phyloP scores from a whole-genome alignment of 1,139 yeast genomes.

The Nakaseomyces sp. region DNA sequence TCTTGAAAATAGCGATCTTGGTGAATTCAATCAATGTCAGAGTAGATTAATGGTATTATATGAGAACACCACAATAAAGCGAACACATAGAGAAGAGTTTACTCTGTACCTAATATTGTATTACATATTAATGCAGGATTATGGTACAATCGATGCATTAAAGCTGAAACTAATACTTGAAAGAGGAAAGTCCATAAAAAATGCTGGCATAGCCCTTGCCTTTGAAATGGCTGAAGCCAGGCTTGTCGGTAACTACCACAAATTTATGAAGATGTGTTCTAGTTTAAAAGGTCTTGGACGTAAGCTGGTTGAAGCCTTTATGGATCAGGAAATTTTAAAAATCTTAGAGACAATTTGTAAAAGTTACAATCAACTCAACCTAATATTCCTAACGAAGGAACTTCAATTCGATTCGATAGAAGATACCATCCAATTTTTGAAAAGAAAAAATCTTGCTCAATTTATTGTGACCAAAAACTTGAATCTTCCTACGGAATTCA shows the following conservation, averaged over 20 bases:
- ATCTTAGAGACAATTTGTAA: slow-evolving; percentile 52
- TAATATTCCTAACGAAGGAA: slow-evolving; percentile 39
- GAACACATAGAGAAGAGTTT: slow-evolving; percentile 50
- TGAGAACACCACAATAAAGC: slow-evolving; percentile 34
- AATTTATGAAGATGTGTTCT: slow-evolving; percentile 40
- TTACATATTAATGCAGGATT: slow-evolving; percentile 67
- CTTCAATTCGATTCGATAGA: slow-evolving; percentile 38
- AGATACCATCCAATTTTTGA: slow-evolving; percentile 37
- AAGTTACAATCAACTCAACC: slow-evolving; percentile 49
- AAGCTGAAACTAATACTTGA: slow-evolving; percentile 27
- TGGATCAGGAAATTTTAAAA: slow-evolving; percentile 49
- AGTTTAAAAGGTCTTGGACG: slow-evolving; percentile 32
- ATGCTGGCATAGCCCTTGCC: slow-evolving; percentile 35
- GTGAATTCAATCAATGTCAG: slow-evolving; percentile 94
- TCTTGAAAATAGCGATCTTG: slow-evolving; percentile 70
- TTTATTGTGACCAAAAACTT: slow-evolving; percentile 32
- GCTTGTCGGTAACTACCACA: slow-evolving; percentile 41
- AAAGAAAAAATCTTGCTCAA: slow-evolving; percentile 34
- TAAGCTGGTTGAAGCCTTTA: slow-evolving; percentile 39
- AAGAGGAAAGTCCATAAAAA: slow-evolving; percentile 17
- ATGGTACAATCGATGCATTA: slow-evolving; percentile 32
- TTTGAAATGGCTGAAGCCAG: slow-evolving; percentile 39
- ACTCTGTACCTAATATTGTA: slow-evolving; percentile 69
- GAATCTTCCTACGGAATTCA: slow-evolving; percentile 20
- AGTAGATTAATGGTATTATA: slow-evolving; percentile 65